Conservation (phyloP, 208 protist genomes). For the Trypanosoma lewisi region DNA sequence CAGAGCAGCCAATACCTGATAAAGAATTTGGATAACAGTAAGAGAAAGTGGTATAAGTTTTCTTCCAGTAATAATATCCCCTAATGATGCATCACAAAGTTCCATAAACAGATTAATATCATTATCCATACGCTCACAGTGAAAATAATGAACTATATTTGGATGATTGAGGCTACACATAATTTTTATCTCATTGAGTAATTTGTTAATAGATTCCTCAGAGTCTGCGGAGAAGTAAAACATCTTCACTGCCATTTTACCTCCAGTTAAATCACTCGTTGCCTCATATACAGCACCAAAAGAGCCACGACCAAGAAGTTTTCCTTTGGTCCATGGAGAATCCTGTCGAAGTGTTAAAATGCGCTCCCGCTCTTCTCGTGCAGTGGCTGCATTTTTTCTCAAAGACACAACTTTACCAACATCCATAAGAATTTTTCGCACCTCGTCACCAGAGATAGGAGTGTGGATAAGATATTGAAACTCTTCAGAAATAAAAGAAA, state of each 20-base stretch:
- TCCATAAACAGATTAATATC: conserved; percentile 92
- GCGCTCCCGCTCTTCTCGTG: conserved; percentile 77
- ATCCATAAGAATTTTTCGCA: conserved; percentile 74
- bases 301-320: conserved; percentile 81
- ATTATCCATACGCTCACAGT: conserved; percentile 86
- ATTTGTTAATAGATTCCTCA: conserved; percentile 71
- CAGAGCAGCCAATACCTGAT: conserved; percentile 94
- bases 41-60: conserved; percentile 52
- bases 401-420: conserved; percentile 77
- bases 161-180: conserved; percentile 91
- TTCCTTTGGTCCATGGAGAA: conserved; percentile 89
- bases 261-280: conserved; percentile 88
- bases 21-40: conserved; percentile 82
- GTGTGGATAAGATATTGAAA: conserved; percentile 71
- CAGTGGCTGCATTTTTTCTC: conserved; percentile 81
- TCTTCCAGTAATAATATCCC: conserved; percentile 69
- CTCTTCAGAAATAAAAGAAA: conserved; percentile 30
- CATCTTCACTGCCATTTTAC: conserved; percentile 93
- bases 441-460: conserved; percentile 67
- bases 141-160: conserved; percentile 93
- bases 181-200: conserved; percentile 90
- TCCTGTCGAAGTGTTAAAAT: conserved; percentile 88
- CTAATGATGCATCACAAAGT: conserved; percentile 82
- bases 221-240: conserved; percentile 81
- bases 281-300: conserved; percentile 90